These are phyloP conservation scores for Ambrosia artemisiifolia DNA, from an alignment of 129 eudicot genomes.

Conservation along the genomic window DNA sequence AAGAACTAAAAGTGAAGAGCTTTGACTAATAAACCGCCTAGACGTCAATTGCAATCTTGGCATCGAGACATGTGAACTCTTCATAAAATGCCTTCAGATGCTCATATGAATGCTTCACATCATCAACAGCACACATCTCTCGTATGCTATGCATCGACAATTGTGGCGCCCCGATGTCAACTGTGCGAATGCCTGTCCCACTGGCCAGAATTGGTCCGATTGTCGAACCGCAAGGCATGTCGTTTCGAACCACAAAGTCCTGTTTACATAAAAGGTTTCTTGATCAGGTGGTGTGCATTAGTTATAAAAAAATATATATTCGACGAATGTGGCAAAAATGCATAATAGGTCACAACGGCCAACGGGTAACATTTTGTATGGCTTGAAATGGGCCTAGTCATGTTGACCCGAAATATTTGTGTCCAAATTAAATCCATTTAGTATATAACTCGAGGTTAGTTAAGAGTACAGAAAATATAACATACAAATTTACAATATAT, in stretches of 20 bases:
- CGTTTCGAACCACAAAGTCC: constrained; percentile 97
- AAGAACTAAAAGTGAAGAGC: constrained; percentile 7
- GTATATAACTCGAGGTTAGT: too few species aligned
- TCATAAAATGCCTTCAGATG: constrained; percentile 84
- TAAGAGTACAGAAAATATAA: too few species aligned
- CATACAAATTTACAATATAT: too few species aligned
- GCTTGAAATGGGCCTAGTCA: not conserved
- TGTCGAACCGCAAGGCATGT: constrained; percentile 95
- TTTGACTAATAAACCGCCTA: constrained; percentile 29
- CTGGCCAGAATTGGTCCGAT: constrained; percentile 97
- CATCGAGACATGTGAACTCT: constrained; percentile 70
- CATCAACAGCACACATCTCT: constrained; percentile 99
- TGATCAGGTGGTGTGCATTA: not conserved
- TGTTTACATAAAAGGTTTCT: constrained; percentile 26
- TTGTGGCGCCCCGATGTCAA: constrained; percentile 96
- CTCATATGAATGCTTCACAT: constrained; percentile 77
- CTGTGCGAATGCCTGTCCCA: constrained; percentile 89
- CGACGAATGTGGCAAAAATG: not conserved
- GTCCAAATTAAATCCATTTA: not conserved
- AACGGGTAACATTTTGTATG: not conserved
- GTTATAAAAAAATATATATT: not conserved
- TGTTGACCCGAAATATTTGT: not conserved
- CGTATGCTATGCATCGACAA: constrained; percentile 96
- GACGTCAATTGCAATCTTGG: constrained; percentile 60
- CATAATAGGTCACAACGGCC: not conserved